phyloP scores from a whole-genome alignment of 129 eudicot species.

The Apium graveolens region DNA sequence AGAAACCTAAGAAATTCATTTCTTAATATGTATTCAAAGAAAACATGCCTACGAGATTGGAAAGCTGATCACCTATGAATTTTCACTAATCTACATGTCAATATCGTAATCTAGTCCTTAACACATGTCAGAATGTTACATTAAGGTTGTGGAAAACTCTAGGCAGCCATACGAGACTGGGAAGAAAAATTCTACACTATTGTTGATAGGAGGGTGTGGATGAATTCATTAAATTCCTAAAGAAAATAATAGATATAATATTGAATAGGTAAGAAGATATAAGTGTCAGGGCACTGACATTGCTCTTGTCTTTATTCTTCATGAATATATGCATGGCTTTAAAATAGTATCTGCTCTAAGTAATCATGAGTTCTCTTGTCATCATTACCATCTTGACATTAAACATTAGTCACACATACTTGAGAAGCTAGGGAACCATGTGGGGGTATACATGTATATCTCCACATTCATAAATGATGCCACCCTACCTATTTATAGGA shows the following conservation, averaged over 20 bases:
- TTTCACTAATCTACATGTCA: neutral
- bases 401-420: conserved; percentile 11
- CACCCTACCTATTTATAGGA: conserved; percentile 19
- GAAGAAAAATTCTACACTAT: neutral
- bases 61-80: neutral
- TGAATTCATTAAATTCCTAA: neutral
- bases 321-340: conserved; percentile 17
- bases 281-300: neutral
- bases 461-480: neutral
- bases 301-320: conserved; percentile 25
- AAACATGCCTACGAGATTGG: neutral
- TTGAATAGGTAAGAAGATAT: neutral
- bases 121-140: neutral
- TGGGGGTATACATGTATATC: conserved; percentile 2
- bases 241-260: neutral
- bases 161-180: neutral
- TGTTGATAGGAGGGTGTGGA: neutral
- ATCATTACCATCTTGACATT: conserved; percentile 54
- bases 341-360: conserved; percentile 18
- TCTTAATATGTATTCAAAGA: neutral
- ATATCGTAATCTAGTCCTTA: neutral
- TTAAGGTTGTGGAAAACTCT: neutral
- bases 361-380: conserved; percentile 31
- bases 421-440: conserved; percentile 18
- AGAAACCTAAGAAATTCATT: too few relatives aligned